These are phyloP conservation scores for Astrothelium subdiscretum DNA, from an alignment of 495 filamentous ascomycete species.

Conservation along the genomic window DNA sequence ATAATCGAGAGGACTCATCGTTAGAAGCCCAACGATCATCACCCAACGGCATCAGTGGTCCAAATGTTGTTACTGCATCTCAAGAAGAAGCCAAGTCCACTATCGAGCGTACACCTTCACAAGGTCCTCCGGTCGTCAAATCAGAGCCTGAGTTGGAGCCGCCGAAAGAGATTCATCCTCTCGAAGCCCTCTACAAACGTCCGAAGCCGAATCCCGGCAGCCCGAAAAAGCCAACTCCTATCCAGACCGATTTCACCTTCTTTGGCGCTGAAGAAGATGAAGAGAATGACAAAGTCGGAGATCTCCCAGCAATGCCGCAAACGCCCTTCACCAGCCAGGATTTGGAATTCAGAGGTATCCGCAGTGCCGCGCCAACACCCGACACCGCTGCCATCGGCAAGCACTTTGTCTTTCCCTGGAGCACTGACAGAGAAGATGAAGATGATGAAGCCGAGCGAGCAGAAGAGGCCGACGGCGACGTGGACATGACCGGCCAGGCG, in stretches of 20 bases:
- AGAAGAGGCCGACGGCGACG: constrained; percentile 26
- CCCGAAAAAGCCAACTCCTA: constrained; percentile 28
- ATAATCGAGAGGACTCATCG: not conserved
- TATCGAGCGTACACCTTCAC: not conserved
- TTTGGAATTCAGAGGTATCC: constrained; percentile 54
- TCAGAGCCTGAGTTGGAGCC: not conserved
- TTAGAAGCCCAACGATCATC: not conserved
- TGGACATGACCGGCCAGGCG: constrained; percentile 9
- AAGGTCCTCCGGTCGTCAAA: not conserved
- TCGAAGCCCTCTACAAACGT: constrained; percentile 83
- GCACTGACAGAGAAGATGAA: constrained; percentile 24
- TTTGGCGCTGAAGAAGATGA: constrained; percentile 41
- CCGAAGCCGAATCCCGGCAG: constrained; percentile 33
- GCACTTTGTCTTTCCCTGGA: constrained; percentile 32
- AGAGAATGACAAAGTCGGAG: constrained; percentile 36
- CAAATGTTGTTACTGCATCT: not conserved
- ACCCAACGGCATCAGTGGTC: too few relatives aligned
- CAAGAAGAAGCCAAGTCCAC: not conserved
- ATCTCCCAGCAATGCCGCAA: constrained; percentile 39
- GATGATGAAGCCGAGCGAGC: constrained; percentile 27
- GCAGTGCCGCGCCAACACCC: constrained; percentile 87
- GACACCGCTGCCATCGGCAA: constrained; percentile 71
- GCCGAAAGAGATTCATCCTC: constrained; percentile 56
- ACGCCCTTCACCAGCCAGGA: constrained; percentile 75
- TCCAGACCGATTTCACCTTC: constrained; percentile 49